Conservation (phyloP, 768 basidiomycete genomes). For the Rhodocollybia butyracea region DNA sequence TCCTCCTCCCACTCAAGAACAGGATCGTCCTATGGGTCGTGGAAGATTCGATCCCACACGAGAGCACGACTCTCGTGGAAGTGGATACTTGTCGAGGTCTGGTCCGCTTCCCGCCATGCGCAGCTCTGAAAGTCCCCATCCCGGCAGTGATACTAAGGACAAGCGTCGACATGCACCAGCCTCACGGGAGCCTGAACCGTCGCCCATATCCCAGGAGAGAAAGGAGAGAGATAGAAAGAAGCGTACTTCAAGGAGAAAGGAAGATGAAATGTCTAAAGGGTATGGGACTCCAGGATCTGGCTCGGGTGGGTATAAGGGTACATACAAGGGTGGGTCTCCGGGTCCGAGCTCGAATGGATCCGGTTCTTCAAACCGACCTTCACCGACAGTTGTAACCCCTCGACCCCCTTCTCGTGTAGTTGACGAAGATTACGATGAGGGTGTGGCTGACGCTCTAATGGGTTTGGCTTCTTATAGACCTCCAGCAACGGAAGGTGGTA, state of each 20-base stretch:
- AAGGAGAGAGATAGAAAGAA: slow-evolving; percentile 59
- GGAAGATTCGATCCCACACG: slow-evolving; percentile 46
- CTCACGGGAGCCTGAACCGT: not conserved
- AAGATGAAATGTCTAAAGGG: slow-evolving; percentile 43
- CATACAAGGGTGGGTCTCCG: slow-evolving; percentile 46
- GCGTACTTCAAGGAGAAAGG: slow-evolving; percentile 42
- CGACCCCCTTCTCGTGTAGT: slow-evolving; percentile 64
- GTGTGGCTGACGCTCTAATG: slow-evolving; percentile 83
- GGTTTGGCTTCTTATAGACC: slow-evolving; percentile 50
- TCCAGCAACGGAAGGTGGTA: slow-evolving; percentile 28
- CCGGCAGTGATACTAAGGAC: slow-evolving; percentile 21
- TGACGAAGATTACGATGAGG: slow-evolving; percentile 90
- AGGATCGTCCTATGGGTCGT: slow-evolving; percentile 68
- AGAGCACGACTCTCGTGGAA: slow-evolving; percentile 25
- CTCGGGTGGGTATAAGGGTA: slow-evolving; percentile 20
- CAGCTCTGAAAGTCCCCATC: slow-evolving; percentile 61
- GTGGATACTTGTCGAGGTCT: slow-evolving; percentile 22
- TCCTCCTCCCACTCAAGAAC: slow-evolving; percentile 29
- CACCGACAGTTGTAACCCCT: slow-evolving; percentile 56
- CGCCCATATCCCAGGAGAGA: slow-evolving; percentile 9
- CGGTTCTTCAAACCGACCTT: slow-evolving; percentile 64
- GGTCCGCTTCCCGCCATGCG: slow-evolving; percentile 28
- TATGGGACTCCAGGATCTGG: slow-evolving; percentile 17
- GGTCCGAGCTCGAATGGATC: slow-evolving; percentile 70
- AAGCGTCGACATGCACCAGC: slow-evolving; percentile 13